A percentile compares a stretch with the other conserved stretches of the same genome.
Evolutionary conservation across 345 rosid genomes (phyloP).

Genomic region (Fremontodendron californicum): DNA sequence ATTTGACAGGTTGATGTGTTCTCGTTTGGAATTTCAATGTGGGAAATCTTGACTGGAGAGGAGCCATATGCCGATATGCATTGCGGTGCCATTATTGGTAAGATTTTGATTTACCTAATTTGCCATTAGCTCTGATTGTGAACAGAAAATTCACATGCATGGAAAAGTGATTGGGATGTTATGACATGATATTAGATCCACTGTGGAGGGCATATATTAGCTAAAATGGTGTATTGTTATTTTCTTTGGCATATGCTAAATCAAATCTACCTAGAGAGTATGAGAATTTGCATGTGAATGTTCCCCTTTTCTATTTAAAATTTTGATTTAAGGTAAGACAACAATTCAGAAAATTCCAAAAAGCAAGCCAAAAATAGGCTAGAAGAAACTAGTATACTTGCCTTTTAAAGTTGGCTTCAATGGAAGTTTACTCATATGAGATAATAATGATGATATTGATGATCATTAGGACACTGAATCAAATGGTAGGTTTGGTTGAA

Average conservation of each 20-base stretch:
- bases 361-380: background rate
- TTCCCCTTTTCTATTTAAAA: background rate
- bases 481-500: background rate
- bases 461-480: background rate
- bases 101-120: slow-evolving; percentile 9
- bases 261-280: background rate
- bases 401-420: background rate
- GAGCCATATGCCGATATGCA: slow-evolving; percentile 33
- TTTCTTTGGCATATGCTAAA: background rate
- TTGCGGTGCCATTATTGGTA: slow-evolving; percentile 72
- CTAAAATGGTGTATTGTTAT: background rate
- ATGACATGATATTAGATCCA: background rate
- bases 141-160: background rate
- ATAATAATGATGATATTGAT: background rate
- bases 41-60: slow-evolving; percentile 68
- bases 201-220: background rate
- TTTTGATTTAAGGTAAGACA: background rate
- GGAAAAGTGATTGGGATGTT: background rate
- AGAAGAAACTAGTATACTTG: background rate
- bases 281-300: background rate
- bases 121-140: background rate
- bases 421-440: background rate
- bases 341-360: background rate
- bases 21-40: slow-evolving; percentile 63
- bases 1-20: slow-evolving; percentile 50